These are phyloP conservation scores for Hygrocybe punicea DNA, from an alignment of 768 basidiomycete genomes.

Conservation along the genomic window DNA sequence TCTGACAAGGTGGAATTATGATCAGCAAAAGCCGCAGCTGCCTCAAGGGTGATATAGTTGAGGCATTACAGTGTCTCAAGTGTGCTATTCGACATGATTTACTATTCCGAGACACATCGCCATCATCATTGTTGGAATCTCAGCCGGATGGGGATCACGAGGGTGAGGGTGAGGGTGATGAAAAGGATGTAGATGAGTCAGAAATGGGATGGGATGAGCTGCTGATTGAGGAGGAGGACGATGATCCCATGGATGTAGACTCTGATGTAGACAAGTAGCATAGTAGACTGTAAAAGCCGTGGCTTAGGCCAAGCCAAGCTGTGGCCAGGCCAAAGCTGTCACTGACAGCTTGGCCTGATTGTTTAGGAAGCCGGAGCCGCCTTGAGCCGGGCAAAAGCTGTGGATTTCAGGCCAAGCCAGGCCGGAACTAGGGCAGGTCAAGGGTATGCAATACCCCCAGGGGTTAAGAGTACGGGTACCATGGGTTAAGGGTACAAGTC, in stretches of 20 bases:
- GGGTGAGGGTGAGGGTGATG: slow-evolving; percentile 7
- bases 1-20: slow-evolving; percentile 40
- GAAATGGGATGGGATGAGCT: slow-evolving; percentile 10
- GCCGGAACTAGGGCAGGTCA: no score
- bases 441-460: no score
- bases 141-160: no score
- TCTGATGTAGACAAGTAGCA: not conserved
- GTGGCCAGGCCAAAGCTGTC: slow-evolving; percentile 9
- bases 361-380: slow-evolving; percentile 21
- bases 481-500: no score
- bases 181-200: no score
- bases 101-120: slow-evolving; percentile 22
- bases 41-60: slow-evolving; percentile 35
- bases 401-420: no score
- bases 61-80: slow-evolving; percentile 32
- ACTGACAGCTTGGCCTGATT: slow-evolving; percentile 9
- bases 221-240: slow-evolving; percentile 1
- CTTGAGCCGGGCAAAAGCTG: slow-evolving; percentile 19
- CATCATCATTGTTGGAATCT: not conserved
- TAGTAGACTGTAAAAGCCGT: slow-evolving; percentile 5
- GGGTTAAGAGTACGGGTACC: no score
- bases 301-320: no score
- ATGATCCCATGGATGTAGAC: not conserved
- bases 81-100: slow-evolving; percentile 23
- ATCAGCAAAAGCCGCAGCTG: slow-evolving; percentile 33